Evolutionary conservation across 2,329 filamentous ascomycete species (phyloP), one percentile per base, ranked within the genome.

Genomic region (Seiridium cupressi): DNA sequence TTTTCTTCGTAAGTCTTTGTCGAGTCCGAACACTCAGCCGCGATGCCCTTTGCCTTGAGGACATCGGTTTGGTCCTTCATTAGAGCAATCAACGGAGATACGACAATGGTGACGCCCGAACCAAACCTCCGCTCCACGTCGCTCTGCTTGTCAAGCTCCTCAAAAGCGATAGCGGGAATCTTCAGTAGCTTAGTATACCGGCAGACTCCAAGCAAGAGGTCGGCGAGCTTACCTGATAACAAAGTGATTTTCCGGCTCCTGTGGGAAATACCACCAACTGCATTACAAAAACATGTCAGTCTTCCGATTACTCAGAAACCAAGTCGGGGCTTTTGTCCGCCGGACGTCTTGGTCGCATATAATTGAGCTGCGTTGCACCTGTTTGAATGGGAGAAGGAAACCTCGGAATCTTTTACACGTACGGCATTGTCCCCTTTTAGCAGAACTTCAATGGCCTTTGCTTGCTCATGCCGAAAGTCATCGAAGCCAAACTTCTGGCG

Each of bases 41-140:
- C 66, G 8, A 87, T 78, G 0, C 79, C 79, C 35, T 78, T 76
- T 8, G 74, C 74, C 51, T 77, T 73, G 26, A 87, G 73, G 1
- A 80, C 79, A 63, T 87, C 84, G 0, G 85, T 82, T 63, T 87
- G 84, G 62, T 87, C 84, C 65, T 86, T 86, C 83, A 86, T 86
- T 57, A 86, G 66, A 2, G 82, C 82, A 56, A 86, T 82, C 3
- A 86, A 70, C 0, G 83, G 83, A 0, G 81, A 86, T 2, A 85
- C 81, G 3, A 86, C 81, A 5, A 86, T 76, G 1, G 82, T 85
- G 62, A 85, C 78, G 5, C 82, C 85, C 9, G 74, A 69, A 18
- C 76, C 74, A 2, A 69, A 69, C 0, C 67, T 56, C 0, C 65
- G 65, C 47, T 71, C 64, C 2, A 63, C 63, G 1, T 68, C 70